A percentile compares a stretch with the other conserved stretches of the same genome.
These are phyloP conservation scores for Pestalotiopsis sp. DNA, from an alignment of 2,329 filamentous ascomycete species.

Conservation along the genomic window DNA sequence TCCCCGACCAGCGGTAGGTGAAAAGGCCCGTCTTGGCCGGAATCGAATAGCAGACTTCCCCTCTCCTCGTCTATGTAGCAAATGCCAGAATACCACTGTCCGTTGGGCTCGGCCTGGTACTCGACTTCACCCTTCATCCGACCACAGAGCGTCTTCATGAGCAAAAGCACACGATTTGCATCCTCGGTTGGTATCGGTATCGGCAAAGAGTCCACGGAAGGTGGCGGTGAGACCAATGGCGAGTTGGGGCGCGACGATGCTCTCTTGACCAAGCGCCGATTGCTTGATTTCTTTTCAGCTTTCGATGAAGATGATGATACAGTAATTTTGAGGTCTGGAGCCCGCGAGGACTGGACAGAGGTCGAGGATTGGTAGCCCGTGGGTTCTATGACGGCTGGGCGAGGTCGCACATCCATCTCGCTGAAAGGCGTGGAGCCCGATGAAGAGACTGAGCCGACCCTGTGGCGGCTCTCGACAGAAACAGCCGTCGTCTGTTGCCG, in stretches of 20 bases:
- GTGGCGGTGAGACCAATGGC: conserved; percentile 55
- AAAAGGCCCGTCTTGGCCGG: conserved; percentile 66
- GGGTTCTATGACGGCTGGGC: conserved; percentile 44
- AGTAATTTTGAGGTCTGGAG: conserved; percentile 37
- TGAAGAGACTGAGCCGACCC: conserved; percentile 73
- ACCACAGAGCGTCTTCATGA: conserved; percentile 79
- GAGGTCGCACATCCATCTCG: conserved; percentile 44
- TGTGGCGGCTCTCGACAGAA: conserved; percentile 57
- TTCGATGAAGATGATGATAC: conserved; percentile 32
- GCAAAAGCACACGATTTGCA: conserved; percentile 69
- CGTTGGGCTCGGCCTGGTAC: conserved; percentile 65
- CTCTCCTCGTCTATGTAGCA: conserved; percentile 79
- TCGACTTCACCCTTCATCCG: conserved; percentile 80
- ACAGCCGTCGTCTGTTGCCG: conserved; percentile 44
- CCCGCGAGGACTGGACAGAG: conserved; percentile 35
- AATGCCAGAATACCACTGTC: conserved; percentile 70
- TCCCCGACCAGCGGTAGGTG: conserved; percentile 72
- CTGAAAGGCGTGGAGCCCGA: conserved; percentile 56
- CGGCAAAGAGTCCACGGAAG: conserved; percentile 62
- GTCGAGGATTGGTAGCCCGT: conserved; percentile 44
- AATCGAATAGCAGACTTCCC: conserved; percentile 75
- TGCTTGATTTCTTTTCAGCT: conserved; percentile 49
- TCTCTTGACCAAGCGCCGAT: conserved; percentile 58
- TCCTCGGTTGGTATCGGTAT: conserved; percentile 66
- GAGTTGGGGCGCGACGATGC: conserved; percentile 60